phyloP scores from a whole-genome alignment of 2,329 filamentous ascomycete species.

The Sporothrix schenckii region DNA sequence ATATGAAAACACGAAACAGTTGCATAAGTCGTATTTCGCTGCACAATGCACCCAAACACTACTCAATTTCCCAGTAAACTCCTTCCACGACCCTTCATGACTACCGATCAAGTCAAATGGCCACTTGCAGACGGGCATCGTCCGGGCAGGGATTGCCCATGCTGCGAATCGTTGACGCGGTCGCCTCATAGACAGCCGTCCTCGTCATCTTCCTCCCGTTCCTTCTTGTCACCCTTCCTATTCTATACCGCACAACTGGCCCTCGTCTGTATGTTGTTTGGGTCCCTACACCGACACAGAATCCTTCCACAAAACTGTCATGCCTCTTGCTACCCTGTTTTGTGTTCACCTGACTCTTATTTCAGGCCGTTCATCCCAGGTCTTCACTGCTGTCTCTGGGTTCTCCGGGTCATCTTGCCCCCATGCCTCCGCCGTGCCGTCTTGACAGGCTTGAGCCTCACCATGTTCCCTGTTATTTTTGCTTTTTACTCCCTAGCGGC shows the following conservation, averaged over 20 bases:
- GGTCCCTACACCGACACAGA: conserved; percentile 1
- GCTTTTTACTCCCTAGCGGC: background rate
- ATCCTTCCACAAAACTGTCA: background rate
- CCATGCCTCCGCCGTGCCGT: background rate
- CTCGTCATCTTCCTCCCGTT: background rate
- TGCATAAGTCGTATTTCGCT: background rate
- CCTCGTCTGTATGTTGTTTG: background rate
- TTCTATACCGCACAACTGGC: background rate
- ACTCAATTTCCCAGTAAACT: background rate
- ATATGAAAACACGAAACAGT: background rate
- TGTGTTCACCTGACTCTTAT: background rate
- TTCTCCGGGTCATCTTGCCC: background rate
- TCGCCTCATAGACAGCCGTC: background rate
- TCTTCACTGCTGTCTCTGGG: background rate
- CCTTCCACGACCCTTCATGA: background rate
- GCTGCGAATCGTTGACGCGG: background rate
- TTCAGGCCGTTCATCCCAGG: background rate
- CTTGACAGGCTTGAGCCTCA: background rate
- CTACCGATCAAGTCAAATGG: background rate
- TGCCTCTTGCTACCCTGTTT: background rate
- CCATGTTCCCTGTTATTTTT: background rate
- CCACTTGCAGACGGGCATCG: background rate
- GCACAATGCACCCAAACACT: background rate
- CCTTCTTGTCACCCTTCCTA: background rate
- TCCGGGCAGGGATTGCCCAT: background rate